phyloP scores from a whole-genome alignment of 257 asterid species.

The Galeopsis tetrahit region DNA sequence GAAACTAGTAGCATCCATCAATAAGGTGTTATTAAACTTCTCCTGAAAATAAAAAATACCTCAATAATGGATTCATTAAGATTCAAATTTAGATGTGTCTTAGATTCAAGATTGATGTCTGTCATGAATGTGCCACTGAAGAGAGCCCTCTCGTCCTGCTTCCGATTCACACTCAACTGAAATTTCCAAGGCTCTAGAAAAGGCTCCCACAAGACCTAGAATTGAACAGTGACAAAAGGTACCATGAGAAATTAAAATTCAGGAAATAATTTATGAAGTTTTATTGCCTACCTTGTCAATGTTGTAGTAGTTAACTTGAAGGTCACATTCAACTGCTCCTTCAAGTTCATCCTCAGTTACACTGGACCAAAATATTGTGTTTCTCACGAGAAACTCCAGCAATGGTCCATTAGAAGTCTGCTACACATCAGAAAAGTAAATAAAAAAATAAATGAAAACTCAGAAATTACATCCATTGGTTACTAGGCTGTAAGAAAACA shows the following conservation, averaged over 20 bases:
- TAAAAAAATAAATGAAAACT: constrained; percentile 7
- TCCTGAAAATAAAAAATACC: constrained; percentile 48
- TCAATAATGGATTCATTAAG: constrained; percentile 79
- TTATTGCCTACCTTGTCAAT: constrained; percentile 71
- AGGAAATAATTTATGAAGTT: constrained; percentile 28
- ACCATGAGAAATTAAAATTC: constrained; percentile 27
- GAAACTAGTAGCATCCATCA: constrained; percentile 9
- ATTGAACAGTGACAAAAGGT: constrained; percentile 31
- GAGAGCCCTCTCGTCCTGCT: constrained; percentile 67
- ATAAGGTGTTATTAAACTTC: constrained; percentile 21
- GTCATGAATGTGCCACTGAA: constrained; percentile 60
- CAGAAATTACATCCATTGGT: constrained; percentile 28
- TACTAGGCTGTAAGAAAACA: constrained; percentile 17
- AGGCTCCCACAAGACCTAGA: constrained; percentile 94
- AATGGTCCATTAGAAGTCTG: constrained; percentile 87
- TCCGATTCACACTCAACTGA: constrained; percentile 61
- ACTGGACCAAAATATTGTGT: constrained; percentile 46
- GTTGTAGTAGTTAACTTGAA: constrained; percentile 87
- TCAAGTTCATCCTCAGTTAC: constrained; percentile 56
- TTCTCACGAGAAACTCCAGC: constrained; percentile 68
- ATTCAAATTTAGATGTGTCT: constrained; percentile 77
- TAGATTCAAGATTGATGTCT: constrained; percentile 68
- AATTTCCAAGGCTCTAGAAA: constrained; percentile 87
- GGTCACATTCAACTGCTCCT: constrained; percentile 68
- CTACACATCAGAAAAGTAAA: constrained; percentile 33